Evolutionary conservation across 2,329 filamentous ascomycete species (phyloP).

Genomic region (Magnaporthiopsis incrustans): DNA sequence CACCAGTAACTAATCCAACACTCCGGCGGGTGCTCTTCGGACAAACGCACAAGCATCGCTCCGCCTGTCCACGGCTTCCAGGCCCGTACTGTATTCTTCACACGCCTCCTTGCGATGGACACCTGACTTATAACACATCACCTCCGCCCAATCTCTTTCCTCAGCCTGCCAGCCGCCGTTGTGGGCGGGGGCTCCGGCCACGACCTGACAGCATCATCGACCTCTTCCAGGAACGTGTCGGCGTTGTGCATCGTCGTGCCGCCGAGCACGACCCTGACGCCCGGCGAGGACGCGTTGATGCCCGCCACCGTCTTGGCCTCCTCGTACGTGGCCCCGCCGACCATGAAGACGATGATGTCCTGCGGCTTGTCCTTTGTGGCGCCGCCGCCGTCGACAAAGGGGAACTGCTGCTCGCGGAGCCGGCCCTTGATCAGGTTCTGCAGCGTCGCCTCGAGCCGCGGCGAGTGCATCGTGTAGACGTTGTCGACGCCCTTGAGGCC

Average conservation of each 20-base stretch:
- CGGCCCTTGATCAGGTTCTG: slow-evolving; percentile 91
- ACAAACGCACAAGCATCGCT: not conserved
- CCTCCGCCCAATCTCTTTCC: slow-evolving; percentile 21
- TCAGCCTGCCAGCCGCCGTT: slow-evolving; percentile 22
- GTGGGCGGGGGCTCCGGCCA: slow-evolving; percentile 64
- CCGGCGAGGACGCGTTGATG: slow-evolving; percentile 84
- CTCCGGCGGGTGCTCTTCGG: not conserved
- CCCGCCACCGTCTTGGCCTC: slow-evolving; percentile 95
- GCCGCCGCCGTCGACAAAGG: slow-evolving; percentile 83
- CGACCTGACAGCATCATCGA: slow-evolving; percentile 76
- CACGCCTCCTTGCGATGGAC: not conserved
- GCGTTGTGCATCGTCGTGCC: slow-evolving; percentile 87
- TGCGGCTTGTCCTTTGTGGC: slow-evolving; percentile 91
- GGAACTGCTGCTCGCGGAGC: slow-evolving; percentile 78
- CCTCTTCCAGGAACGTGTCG: slow-evolving; percentile 78
- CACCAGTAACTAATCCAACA: not conserved
- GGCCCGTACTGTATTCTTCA: not conserved
- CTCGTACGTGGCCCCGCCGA: slow-evolving; percentile 91
- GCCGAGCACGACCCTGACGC: slow-evolving; percentile 80
- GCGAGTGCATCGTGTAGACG: slow-evolving; percentile 96
- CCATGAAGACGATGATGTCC: slow-evolving; percentile 90
- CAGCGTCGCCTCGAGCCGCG: slow-evolving; percentile 75
- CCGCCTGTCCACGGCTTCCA: not conserved
- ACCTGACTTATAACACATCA: slow-evolving; percentile 5
- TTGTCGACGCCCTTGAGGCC: slow-evolving; percentile 97